phyloP scores from a whole-genome alignment of 257 asterid species.

The Solanum etuberosum region DNA sequence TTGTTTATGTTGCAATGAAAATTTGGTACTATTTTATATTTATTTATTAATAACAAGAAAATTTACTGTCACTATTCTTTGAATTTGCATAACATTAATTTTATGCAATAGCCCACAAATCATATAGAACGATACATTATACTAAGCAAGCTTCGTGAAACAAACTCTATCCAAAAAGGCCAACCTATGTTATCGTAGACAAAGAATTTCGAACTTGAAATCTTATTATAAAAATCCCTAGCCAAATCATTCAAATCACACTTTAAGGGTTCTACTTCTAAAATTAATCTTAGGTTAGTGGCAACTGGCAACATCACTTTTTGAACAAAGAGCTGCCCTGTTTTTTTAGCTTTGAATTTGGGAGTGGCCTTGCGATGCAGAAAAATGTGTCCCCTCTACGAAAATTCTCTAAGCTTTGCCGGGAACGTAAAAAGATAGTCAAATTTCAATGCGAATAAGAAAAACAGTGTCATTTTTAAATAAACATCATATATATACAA shows the following conservation, averaged over 20 bases:
- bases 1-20: neutral
- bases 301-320: no score
- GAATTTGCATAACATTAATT: neutral
- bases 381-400: no score
- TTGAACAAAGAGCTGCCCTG: no score
- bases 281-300: neutral
- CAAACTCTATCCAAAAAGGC: neutral
- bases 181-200: rapidly evolving
- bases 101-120: neutral
- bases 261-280: neutral
- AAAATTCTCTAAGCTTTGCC: no score
- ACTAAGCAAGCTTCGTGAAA: neutral
- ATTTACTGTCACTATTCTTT: rapidly evolving
- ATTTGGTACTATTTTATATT: neutral
- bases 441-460: no score
- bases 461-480: no score
- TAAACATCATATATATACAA: no score
- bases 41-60: no score
- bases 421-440: no score
- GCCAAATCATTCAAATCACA: neutral
- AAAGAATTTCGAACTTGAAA: neutral
- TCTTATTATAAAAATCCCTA: neutral
- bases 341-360: neutral
- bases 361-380: neutral
- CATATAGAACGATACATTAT: neutral